Evolutionary conservation across 495 filamentous ascomycete species (phyloP), one percentile per base, ranked within the genome.

Genomic region (Cercophora newfieldiana): DNA sequence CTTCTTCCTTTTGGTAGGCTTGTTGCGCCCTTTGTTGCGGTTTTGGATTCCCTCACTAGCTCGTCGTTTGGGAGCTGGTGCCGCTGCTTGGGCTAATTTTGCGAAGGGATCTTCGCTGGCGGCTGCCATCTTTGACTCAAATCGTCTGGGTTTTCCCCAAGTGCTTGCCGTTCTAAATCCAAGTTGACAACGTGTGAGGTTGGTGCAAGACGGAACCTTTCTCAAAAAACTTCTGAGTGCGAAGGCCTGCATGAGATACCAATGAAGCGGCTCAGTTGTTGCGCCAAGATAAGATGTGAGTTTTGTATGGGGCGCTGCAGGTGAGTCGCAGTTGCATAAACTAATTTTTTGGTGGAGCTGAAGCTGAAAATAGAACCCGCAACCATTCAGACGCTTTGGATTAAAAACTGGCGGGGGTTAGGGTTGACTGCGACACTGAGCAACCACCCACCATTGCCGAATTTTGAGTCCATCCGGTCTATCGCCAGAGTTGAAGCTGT

Each of bases 1-100:
- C 49, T 65, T 72, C 30, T 62, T 68, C 16, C 64, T 54, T 48
- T 75, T 72, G 22, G 63, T 59, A 7, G 51, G 61, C 22, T 66
- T 70, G 37, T 61, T 22, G 51, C 29, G 58, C 16, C 44, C 18
- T 2, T 33, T 57, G 51, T 61, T 63, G 18, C n/a, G n/a, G n/a
- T 30, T 30, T 44, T 63, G 61, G 10, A 8, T 29, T 44, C n/a
- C 26, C 7, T 19, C 28, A 16, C 25, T 19, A 22, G 59, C 28
- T 24, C 37, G 24, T 10, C 14, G 48, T 53, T 56, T 63, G 22
- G 50, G 18, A 19, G n/a, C 21, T 31, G 33, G 30, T 12, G 56
- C 29, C 7, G 30, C 24, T 21, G 30, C 54, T 57, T n/a, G n/a
- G n/a, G 12, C 37, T 44, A 2, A 14, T 44, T 44, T 14, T 44